Evolutionary conservation across 768 basidiomycete genomes (phyloP), one percentile per base, ranked within the genome.

Genomic region (Pleurotus platypus): DNA sequence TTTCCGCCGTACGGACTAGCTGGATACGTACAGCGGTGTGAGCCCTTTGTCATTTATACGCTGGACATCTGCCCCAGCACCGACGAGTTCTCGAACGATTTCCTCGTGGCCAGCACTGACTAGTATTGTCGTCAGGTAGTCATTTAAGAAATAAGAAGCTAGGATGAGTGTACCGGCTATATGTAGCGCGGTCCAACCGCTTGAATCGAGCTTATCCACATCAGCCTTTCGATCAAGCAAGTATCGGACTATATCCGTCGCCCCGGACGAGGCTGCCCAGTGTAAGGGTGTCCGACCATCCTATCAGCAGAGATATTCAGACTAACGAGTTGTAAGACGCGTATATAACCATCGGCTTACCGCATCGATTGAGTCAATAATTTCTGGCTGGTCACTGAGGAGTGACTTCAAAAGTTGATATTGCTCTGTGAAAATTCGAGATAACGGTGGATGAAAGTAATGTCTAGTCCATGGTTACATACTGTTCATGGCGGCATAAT

Each of bases 211-310:
- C 63, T 79, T 80, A 70, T 89, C 81, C 42, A 90, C 79, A 59
- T 89, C 85, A 22, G 86, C 86, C 58, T 82, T 78, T 62, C 84
- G 82, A 70, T 85, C 86, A 57, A 92, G 74, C 61, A 94, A 76
- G 69, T 83, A 89, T 55, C 80, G 75, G 26, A 67, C 78, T 60
- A 90, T 84, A 55, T 90, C 88, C 56, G 82, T 68, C 40, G 86
- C 80, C 50, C 89, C 90, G 16, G 83, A 83, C 9, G 86, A 86
- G 11, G 90, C 84, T 57, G 90, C 89, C 90, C 90, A 92, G 64
- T 94, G 92, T n/a, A 94, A 71, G 7, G 92, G 81, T 0, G 92
- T 90, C 35, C 92, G 78, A 39, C 79, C 86, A 67, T 94, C 91
- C 90, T 92, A 46, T 16, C 11, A 24, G 18, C 15, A 37, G 55